Evolutionary conservation across 345 rosid species (phyloP), one percentile per base, ranked within the genome.

Genomic region (Fremontodendron californicum): DNA sequence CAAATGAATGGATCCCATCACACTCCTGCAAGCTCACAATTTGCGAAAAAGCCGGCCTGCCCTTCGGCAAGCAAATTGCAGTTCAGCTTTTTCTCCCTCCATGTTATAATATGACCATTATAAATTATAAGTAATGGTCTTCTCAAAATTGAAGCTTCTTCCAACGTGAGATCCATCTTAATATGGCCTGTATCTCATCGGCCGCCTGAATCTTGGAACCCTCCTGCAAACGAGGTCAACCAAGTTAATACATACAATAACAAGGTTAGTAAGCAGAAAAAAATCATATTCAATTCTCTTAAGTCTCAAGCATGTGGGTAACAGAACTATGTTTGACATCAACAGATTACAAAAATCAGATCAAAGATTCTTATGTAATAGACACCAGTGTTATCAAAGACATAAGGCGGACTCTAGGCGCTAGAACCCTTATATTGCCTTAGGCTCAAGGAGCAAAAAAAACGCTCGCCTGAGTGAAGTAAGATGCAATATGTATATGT

Each of bases 181-280:
- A 86, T 96, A 96, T 8, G 99, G 99, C 82, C 98, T 90, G 78
- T 92, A 96, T 40, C 99, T 85, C 88, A 87, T 87, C 0, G 99
- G 92, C 74, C 98, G 87, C 85, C 99, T 87, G 85, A 89, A 93
- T 89, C 99, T 91, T 1, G 99, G 98, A 77, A 89, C 85, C 88
- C 97, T 92, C 87, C 99, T 96, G 96, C 80, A 76, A 54, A 85
- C 80, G 46, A 83, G 70, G 64, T 52, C 46, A 66, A 48, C 27
- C 0, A 58, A 2, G 55, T 29, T 6, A 55, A 35, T 23, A n/a
- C 4, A 3, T 73, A n/a, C 9, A 0, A 39, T 40, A 16, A 73
- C 6, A 55, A n/a, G 19, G 64, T 55, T 18, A 49, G 3, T 3
- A 10, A 40, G 12, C 35, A 25, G n/a, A 54, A n/a, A 27, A 52